A percentile compares a stretch with the other conserved stretches of the same genome.
Evolutionary conservation across 1,284 basidiomycete species (phyloP).

Genomic region (Leccinum griseonigrum): DNA sequence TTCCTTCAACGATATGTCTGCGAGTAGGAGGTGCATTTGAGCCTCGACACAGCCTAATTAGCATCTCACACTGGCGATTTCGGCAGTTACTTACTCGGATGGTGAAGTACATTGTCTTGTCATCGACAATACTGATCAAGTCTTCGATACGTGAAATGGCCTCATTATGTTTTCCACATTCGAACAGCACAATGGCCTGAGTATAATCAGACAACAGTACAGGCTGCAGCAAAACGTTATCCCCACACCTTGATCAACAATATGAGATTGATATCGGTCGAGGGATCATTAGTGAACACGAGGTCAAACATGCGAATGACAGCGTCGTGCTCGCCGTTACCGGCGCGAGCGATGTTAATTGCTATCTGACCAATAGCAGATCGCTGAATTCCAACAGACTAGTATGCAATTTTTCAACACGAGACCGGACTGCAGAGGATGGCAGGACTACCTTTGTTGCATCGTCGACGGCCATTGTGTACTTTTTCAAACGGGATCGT

Average conservation of each 20-base stretch:
- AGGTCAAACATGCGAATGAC: constrained; percentile 7
- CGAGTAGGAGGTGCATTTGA: background rate
- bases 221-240: too few relatives aligned
- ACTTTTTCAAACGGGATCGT: background rate
- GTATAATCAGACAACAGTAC: background rate
- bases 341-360: background rate
- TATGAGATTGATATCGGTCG: background rate
- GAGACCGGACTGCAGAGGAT: background rate
- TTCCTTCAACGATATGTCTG: background rate
- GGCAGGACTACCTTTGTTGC: background rate
- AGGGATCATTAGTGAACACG: background rate
- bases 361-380: constrained; percentile 2
- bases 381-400: constrained; percentile 2
- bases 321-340: background rate
- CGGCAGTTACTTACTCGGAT: background rate
- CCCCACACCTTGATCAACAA: constrained; percentile 5
- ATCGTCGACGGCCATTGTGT: background rate
- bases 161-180: background rate
- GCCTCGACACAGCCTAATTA: background rate
- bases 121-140: background rate
- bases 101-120: background rate
- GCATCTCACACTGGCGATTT: too few relatives aligned
- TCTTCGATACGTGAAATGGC: background rate
- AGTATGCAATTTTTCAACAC: too few relatives aligned
- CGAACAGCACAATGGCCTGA: constrained; percentile 9